Percentiles rank a stretch among this genome's conserved stretches.
phyloP scores from a whole-genome alignment of 2,329 filamentous ascomycete genomes.

The Ophiognomonia clavigignenti-juglandacearum region DNA sequence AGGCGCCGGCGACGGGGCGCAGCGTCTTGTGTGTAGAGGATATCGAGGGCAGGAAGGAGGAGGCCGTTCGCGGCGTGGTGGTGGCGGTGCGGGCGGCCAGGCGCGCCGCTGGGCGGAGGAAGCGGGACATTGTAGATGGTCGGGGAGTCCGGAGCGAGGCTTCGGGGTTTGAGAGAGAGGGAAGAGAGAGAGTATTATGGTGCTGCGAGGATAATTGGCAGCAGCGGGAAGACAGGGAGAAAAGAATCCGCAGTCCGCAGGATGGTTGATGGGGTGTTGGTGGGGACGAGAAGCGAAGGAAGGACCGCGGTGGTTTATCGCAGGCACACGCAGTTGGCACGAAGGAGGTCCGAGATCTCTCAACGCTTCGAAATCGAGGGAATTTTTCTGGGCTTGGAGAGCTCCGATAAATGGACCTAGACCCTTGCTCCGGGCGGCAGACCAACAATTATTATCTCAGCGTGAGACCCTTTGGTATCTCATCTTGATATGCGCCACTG shows the following conservation, averaged over 20 bases:
- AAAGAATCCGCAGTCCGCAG: not conserved
- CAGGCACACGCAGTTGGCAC: constrained; percentile 9
- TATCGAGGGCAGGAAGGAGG: constrained; percentile 21
- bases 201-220: not conserved
- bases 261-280: not conserved
- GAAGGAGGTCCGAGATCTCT: constrained; percentile 7
- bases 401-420: not conserved
- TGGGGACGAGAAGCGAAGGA: not conserved
- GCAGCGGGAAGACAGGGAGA: not conserved
- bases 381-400: constrained; percentile 7
- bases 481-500: not conserved
- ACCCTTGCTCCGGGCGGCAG: constrained; percentile 2
- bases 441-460: constrained; percentile 9
- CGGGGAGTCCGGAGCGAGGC: constrained; percentile 5
- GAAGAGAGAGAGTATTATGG: not conserved
- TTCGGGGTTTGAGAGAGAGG: constrained; percentile 1
- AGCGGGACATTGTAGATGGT: constrained; percentile 39
- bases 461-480: not conserved
- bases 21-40: constrained; percentile 15
- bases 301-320: not conserved
- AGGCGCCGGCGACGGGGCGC: constrained; percentile 25
- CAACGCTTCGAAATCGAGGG: constrained; percentile 6
- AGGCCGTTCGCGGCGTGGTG: constrained; percentile 19
- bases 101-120: constrained; percentile 38
- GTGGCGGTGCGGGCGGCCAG: constrained; percentile 29